phyloP scores from a whole-genome alignment of 1,139 yeast species.

The Magnusiomyces suaveolens region DNA sequence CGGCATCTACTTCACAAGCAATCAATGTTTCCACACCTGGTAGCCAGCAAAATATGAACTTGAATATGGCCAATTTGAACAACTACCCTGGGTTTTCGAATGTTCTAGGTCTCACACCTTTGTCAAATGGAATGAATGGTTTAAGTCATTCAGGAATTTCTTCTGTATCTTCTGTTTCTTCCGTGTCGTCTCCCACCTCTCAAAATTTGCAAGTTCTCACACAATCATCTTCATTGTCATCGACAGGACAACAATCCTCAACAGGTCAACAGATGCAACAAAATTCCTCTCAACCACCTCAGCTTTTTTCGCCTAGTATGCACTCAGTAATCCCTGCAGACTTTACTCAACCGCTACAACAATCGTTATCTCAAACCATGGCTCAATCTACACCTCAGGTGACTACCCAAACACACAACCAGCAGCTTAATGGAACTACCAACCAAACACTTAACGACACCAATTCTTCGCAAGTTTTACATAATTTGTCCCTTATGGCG shows the following conservation, averaged over 20 bases:
- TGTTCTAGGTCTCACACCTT: background rate
- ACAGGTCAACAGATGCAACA: background rate
- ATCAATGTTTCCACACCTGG: background rate
- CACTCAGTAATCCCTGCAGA: background rate
- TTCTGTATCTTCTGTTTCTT: background rate
- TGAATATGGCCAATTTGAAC: background rate
- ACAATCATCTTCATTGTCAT: background rate
- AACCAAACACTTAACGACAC: background rate
- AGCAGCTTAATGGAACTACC: background rate
- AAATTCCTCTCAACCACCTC: background rate
- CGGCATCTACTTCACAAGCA: background rate
- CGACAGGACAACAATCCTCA: background rate
- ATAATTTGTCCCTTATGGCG: background rate
- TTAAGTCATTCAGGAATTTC: background rate
- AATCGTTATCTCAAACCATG: background rate
- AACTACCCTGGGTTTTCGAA: background rate
- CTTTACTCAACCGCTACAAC: background rate
- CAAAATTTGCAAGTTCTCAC: background rate
- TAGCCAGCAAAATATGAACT: background rate
- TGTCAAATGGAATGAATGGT: background rate
- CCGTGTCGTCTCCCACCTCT: background rate
- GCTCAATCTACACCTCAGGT: background rate
- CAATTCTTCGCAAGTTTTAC: background rate
- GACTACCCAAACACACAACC: background rate
- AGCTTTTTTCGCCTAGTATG: background rate